Base-by-base conservation (phyloP, 495 filamentous ascomycete species). In the Tetracladium marchalianum region DNA sequence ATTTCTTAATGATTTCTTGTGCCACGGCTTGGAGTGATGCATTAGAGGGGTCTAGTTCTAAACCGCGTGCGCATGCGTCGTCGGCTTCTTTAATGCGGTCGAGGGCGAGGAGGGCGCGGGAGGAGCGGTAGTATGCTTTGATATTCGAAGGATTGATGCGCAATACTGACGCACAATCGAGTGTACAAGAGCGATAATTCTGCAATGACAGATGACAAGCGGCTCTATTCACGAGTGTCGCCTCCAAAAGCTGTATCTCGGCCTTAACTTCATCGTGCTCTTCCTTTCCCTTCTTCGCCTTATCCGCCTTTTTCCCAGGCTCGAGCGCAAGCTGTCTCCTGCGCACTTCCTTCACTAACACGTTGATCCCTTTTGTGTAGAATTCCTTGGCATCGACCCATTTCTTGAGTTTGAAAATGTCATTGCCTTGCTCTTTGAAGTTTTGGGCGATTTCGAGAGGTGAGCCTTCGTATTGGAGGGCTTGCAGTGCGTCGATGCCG, bases 391-490 rank as follows among this genome's bases (percentile, higher is more conserved):
- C 92, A 62, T 96, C 88, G 13, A 66, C 68, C 81, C 83, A 97
- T 39, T 75, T 68, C 62, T 81, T 82, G 47, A 67, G 72, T 47
- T 72, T 71, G 52, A 88, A 93, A 47, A 77, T 78, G 47, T 96
- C 92, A 60, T 97, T 98, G 12, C 93, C 90, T 48, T 85, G 84
- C 59, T 89, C 81, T 55, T 87, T 82, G 67, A 89, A 95, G 51
- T 81, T 81, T 35, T 71, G 62, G 11, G 77, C 82, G 34, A 90
- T 80, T 59, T 98, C 93, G 11, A 76, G 72, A 9, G 85, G 78
- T 0, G 87, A 89, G 36, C 92, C 93, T 61, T 98, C 92, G 55
- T 95, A 95, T 31, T 87, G 85, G 11, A 98, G 67, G 1, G 93
- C 93, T 51, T 82, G 81, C 31, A 98, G 64, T 0, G 93, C 92